These are phyloP conservation scores for Mycena indigotica DNA, from an alignment of 768 basidiomycete species.

Conservation along the genomic window DNA sequence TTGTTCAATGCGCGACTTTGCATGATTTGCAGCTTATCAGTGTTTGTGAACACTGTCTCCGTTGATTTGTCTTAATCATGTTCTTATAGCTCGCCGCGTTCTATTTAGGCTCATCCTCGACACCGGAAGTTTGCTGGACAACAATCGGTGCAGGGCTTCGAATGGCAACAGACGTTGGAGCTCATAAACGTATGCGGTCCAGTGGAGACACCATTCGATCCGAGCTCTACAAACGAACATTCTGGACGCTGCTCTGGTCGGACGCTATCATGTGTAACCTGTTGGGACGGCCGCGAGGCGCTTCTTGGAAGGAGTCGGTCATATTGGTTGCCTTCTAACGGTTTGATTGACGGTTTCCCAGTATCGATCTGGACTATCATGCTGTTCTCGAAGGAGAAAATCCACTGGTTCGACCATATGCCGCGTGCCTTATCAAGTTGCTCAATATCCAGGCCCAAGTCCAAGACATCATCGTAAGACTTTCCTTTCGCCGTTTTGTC, in stretches of 20 bases:
- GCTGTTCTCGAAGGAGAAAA: slow-evolving; percentile 60
- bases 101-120: slow-evolving; percentile 35
- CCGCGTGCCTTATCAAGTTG: slow-evolving; percentile 46
- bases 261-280: slow-evolving; percentile 29
- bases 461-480: slow-evolving; percentile 45
- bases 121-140: slow-evolving; percentile 35
- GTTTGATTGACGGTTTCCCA: slow-evolving; percentile 30
- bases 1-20: slow-evolving; percentile 16
- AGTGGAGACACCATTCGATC: slow-evolving; percentile 36
- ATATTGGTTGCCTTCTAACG: background rate
- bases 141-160: slow-evolving; percentile 43
- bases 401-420: slow-evolving; percentile 41
- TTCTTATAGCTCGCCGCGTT: slow-evolving; percentile 38
- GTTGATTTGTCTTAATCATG: slow-evolving; percentile 28
- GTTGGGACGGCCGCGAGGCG: slow-evolving; percentile 51
- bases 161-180: slow-evolving; percentile 47
- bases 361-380: slow-evolving; percentile 53
- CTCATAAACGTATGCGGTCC: slow-evolving; percentile 43
- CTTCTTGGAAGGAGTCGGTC: slow-evolving; percentile 54
- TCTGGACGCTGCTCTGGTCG: slow-evolving; percentile 33
- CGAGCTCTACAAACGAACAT: slow-evolving; percentile 54
- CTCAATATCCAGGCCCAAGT: slow-evolving; percentile 47
- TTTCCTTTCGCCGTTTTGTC: background rate
- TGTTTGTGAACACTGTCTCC: slow-evolving; percentile 41
- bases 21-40: slow-evolving; percentile 19